These are phyloP conservation scores for Puccinia polysora DNA, from an alignment of 1,284 basidiomycete species.

Conservation along the genomic window DNA sequence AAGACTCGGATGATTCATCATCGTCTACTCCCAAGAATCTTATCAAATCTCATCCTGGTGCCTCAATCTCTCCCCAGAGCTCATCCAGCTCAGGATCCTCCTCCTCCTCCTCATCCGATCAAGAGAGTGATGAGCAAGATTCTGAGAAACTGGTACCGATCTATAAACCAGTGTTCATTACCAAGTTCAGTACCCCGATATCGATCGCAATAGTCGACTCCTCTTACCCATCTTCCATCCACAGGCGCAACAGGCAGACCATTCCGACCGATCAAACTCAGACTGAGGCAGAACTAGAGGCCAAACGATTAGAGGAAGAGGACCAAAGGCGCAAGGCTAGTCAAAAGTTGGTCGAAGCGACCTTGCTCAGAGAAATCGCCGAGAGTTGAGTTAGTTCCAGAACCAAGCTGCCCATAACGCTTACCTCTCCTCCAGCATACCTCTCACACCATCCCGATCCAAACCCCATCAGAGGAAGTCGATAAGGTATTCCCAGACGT, in stretches of 20 bases:
- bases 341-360: slow-evolving; percentile 34
- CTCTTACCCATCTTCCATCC: background rate
- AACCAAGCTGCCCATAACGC: slow-evolving; percentile 11
- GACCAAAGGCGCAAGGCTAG: slow-evolving; percentile 10
- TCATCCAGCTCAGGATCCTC: slow-evolving; percentile 11
- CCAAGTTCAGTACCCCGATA: slow-evolving; percentile 63
- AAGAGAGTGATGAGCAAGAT: slow-evolving; percentile 8
- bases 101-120: slow-evolving; percentile 15
- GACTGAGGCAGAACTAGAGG: slow-evolving; percentile 32
- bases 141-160: slow-evolving; percentile 52
- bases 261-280: slow-evolving; percentile 38
- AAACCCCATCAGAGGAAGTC: slow-evolving; percentile 75
- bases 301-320: slow-evolving; percentile 4
- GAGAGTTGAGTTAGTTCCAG: slow-evolving; percentile 41
- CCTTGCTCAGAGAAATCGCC: slow-evolving; percentile 10
- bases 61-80: background rate
- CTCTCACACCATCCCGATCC: background rate
- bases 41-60: background rate
- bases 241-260: slow-evolving; percentile 32
- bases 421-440: slow-evolving; percentile 6
- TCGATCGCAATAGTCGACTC: background rate
- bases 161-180: slow-evolving; percentile 83
- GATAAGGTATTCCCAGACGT: slow-evolving; percentile 75
- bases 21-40: background rate
- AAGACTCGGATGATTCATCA: background rate